Evolutionary conservation across 2,329 filamentous ascomycete genomes (phyloP), one percentile per base, ranked within the genome.

Genomic region (Aspergillus fischeri): DNA sequence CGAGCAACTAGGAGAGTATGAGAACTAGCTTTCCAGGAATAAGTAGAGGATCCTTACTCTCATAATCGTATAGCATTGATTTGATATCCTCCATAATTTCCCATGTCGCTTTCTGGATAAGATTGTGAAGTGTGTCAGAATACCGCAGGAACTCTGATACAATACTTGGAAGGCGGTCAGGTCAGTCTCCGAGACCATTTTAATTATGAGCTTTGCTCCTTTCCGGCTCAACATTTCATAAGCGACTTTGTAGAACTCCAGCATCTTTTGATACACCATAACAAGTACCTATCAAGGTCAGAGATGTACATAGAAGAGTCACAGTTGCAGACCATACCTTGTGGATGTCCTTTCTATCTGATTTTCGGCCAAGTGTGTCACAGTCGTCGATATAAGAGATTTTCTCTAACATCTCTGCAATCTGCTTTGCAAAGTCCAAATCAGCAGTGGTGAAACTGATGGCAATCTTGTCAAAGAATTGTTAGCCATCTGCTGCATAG

Each of bases 331-430:
- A 38, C 35, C 32, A 54, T 55, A 61, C 59, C 60, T 61, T 57
- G 27, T 63, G 51, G n/a, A 59, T 61, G 50, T 60, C 64, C 63
- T 65, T 42, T 51, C 50, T 59, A 42, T 57, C 45, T 45, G 53
- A 24, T 59, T 62, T 68, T 51, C 68, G 66, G 27, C 67, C 66
- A 29, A 69, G 64, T 10, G 64, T 69, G 56, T 70, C 67, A 53
- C 66, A 69, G 49, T 66, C 67, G 48, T 68, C 67, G 47, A 69
- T 67, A 60, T 69, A 69, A 42, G 67, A 64, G 35, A 70, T 62
- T 50, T 68, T 65, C 58, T 70, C 59, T 29, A 67, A 54, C 66
- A 70, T 69, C 44, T 63, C 62, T 35, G 54, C 65, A 44, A 69
- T 68, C 56, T 69, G 58, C 57, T 64, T 61, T 24, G 50, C 35